Conservation (phyloP, 2,329 filamentous ascomycete genomes). For the Lachnellula subtilissima region DNA sequence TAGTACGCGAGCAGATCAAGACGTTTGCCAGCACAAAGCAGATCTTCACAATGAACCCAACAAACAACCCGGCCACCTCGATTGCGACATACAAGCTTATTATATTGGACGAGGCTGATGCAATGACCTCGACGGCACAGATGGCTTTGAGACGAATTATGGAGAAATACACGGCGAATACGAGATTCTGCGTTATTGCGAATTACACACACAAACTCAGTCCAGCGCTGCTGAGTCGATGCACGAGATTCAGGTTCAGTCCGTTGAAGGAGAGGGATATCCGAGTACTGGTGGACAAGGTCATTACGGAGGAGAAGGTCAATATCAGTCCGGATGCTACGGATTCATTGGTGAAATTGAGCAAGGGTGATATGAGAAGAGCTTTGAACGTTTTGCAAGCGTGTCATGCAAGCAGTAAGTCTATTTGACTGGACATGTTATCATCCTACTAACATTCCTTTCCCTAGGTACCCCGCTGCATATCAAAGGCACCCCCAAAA, state of each 20-base stretch:
- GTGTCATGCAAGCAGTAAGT: slow-evolving; percentile 84
- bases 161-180: slow-evolving; percentile 99
- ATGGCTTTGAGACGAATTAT: slow-evolving; percentile 97
- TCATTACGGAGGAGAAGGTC: slow-evolving; percentile 81
- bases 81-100: slow-evolving; percentile 89
- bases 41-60: slow-evolving; percentile 71
- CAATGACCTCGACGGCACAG: slow-evolving; percentile 98
- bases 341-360: slow-evolving; percentile 77
- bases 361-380: slow-evolving; percentile 93
- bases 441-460: background rate
- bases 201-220: slow-evolving; percentile 99
- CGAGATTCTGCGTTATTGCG: slow-evolving; percentile 95
- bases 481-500: slow-evolving; percentile 53
- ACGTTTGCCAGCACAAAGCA: slow-evolving; percentile 98
- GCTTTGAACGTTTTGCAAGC: slow-evolving; percentile 94
- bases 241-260: slow-evolving; percentile 92
- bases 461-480: slow-evolving; percentile 62
- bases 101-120: slow-evolving; percentile 96
- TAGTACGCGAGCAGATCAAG: slow-evolving; percentile 98
- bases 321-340: slow-evolving; percentile 77
- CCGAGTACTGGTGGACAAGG: slow-evolving; percentile 76
- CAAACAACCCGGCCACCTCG: slow-evolving; percentile 40
- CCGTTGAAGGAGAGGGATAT: slow-evolving; percentile 89
- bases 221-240: slow-evolving; percentile 84
- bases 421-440: background rate